These are phyloP conservation scores for Capsicum chinense DNA, from an alignment of 257 asterid species.

Conservation along the genomic window DNA sequence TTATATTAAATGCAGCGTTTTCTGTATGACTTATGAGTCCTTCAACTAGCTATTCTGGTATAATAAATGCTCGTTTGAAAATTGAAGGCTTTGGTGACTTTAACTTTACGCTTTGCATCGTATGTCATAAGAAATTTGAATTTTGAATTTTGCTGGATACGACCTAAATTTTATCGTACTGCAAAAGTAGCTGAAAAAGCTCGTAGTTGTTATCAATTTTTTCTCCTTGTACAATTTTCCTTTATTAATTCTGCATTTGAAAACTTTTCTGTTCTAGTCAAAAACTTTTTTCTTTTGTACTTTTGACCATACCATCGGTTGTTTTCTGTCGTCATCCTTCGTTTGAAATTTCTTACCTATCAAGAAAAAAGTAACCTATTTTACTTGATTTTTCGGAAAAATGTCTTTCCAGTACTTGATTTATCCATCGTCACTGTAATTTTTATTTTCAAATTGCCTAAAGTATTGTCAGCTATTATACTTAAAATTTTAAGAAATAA, in stretches of 20 bases:
- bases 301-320: not conserved
- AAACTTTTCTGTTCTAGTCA: not conserved
- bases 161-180: not conserved
- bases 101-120: not conserved
- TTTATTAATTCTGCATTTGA: not conserved
- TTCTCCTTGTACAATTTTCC: not conserved
- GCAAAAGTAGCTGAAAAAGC: constrained; percentile 18
- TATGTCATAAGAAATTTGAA: not conserved
- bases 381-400: not conserved
- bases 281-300: not conserved
- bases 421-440: not conserved
- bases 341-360: not conserved
- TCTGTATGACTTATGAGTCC: constrained; percentile 21
- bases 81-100: not conserved
- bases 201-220: not conserved
- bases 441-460: not conserved
- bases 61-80: not conserved
- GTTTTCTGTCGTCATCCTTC: not conserved
- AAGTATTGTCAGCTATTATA: not conserved
- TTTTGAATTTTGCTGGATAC: constrained; percentile 22
- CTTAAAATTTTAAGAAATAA: constrained; percentile 14
- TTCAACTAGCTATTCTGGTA: not conserved
- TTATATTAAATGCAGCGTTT: not conserved
- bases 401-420: not conserved
- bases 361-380: not conserved